Percentiles rank a stretch among this genome's conserved stretches.
Conservation (phyloP, 768 basidiomycete species). For the Obba rivulosa region DNA sequence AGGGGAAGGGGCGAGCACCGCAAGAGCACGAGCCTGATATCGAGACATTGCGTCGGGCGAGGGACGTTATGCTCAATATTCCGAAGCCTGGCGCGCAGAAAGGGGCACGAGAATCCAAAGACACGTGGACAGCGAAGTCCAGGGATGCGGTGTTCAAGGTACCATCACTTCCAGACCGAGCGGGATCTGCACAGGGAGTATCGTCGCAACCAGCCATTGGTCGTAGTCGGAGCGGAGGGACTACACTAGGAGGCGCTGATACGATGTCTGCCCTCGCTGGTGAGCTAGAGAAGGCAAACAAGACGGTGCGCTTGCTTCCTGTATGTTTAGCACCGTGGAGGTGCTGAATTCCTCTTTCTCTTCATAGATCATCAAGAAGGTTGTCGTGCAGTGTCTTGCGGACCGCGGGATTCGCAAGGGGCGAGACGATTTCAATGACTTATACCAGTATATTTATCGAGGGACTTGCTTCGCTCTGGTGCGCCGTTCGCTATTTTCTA, state of each 20-base stretch:
- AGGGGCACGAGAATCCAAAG: constrained; percentile 10
- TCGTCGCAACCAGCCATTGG: constrained; percentile 33
- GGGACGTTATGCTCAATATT: constrained; percentile 34
- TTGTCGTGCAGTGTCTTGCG: constrained; percentile 28
- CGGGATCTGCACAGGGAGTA: constrained; percentile 13
- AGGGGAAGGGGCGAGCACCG: constrained; percentile 11
- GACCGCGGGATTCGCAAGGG: constrained; percentile 29
- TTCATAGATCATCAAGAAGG: constrained; percentile 38
- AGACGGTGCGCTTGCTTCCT: constrained; percentile 37
- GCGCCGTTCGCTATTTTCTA: constrained; percentile 8
- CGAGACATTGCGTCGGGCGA: constrained; percentile 27
- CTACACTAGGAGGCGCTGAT: too few relatives aligned
- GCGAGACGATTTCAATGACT: constrained; percentile 35
- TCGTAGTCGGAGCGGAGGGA: constrained; percentile 29
- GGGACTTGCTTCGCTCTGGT: constrained; percentile 38
- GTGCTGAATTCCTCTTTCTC: neutral
- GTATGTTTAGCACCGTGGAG: neutral
- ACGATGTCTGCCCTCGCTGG: too few relatives aligned
- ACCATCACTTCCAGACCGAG: constrained; percentile 20
- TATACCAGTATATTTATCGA: constrained; percentile 35
- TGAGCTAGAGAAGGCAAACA: constrained; percentile 54
- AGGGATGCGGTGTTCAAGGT: constrained; percentile 20
- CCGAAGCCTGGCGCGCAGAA: constrained; percentile 25
- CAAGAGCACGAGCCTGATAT: constrained; percentile 20
- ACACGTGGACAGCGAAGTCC: too few relatives aligned